A percentile compares a stretch with the other conserved stretches of the same genome.
Evolutionary conservation across 768 basidiomycete genomes (phyloP).

Genomic region (Xanthoconium purpureum): DNA sequence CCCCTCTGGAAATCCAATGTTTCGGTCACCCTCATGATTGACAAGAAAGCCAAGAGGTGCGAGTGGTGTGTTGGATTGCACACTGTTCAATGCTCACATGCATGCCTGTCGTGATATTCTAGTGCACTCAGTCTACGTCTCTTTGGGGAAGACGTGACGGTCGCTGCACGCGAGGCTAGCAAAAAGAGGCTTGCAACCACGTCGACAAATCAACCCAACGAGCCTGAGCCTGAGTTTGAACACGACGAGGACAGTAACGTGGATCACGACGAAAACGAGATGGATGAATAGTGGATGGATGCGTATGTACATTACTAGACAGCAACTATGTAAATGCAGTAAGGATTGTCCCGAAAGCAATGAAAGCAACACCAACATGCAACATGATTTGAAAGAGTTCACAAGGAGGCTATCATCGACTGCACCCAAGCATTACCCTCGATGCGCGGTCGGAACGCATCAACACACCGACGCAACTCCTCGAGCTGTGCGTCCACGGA

Average conservation of each 20-base stretch:
- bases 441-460: constrained; percentile 62
- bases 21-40: constrained; percentile 88
- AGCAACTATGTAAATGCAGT: constrained; percentile 4
- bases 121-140: constrained; percentile 87
- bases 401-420: constrained; percentile 48
- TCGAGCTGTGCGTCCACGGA: constrained; percentile 36
- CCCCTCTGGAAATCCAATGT: constrained; percentile 94
- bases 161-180: constrained; percentile 39
- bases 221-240: constrained; percentile 3
- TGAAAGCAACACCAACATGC: not conserved
- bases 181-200: constrained; percentile 17
- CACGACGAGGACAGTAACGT: not conserved
- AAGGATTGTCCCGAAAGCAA: not conserved
- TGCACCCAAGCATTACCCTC: constrained; percentile 79
- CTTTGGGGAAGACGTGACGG: constrained; percentile 77
- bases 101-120: not conserved
- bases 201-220: not conserved
- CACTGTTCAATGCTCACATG: not conserved
- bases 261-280: constrained; percentile 9
- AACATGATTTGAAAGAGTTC: constrained; percentile 1
- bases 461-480: constrained; percentile 58
- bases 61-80: constrained; percentile 6
- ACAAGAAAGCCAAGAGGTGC: constrained; percentile 94
- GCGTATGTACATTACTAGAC: constrained; percentile 13
- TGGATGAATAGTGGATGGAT: constrained; percentile 8